These are phyloP conservation scores for Coniochaeta ligniaria DNA, from an alignment of 2,329 filamentous ascomycete genomes.

Conservation along the genomic window DNA sequence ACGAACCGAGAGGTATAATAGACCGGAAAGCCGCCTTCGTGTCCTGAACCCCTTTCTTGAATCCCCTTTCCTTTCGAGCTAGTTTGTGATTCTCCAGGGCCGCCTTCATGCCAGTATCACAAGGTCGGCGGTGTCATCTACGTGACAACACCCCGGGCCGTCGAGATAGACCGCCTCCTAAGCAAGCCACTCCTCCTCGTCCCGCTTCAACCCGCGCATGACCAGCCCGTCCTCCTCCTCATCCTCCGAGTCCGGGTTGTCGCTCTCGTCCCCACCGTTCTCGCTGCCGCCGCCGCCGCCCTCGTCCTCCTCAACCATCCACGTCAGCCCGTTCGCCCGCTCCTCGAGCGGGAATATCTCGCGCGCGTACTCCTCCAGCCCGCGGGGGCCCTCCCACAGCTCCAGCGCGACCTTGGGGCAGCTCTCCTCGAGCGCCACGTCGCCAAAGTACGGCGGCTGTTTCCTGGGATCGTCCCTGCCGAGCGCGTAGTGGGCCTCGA, in stretches of 20 bases:
- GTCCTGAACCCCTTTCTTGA: background rate
- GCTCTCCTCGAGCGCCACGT: constrained; percentile 46
- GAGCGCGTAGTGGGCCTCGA: constrained; percentile 52
- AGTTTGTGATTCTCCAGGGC: background rate
- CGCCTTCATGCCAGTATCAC: background rate
- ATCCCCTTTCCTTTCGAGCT: background rate
- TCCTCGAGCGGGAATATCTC: constrained; percentile 95
- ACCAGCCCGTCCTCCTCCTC: constrained; percentile 51
- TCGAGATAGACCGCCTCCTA: constrained; percentile 16
- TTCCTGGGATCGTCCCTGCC: constrained; percentile 42
- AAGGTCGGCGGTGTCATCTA: background rate
- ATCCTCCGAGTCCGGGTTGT: constrained; percentile 26
- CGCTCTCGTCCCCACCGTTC: constrained; percentile 17
- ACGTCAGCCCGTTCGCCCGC: constrained; percentile 84
- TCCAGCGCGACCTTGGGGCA: constrained; percentile 70
- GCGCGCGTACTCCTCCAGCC: constrained; percentile 87
- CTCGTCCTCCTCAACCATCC: constrained; percentile 66
- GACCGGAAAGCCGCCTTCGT: background rate
- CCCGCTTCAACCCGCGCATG: constrained; percentile 49
- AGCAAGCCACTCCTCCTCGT: constrained; percentile 54
- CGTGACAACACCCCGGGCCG: background rate
- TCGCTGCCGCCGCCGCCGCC: constrained; percentile 22
- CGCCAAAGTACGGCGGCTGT: constrained; percentile 59
- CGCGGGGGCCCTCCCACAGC: constrained; percentile 86
- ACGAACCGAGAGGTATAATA: background rate